Base-by-base conservation (phyloP, 2,329 filamentous ascomycete genomes). In the Calonectria pteridis region DNA sequence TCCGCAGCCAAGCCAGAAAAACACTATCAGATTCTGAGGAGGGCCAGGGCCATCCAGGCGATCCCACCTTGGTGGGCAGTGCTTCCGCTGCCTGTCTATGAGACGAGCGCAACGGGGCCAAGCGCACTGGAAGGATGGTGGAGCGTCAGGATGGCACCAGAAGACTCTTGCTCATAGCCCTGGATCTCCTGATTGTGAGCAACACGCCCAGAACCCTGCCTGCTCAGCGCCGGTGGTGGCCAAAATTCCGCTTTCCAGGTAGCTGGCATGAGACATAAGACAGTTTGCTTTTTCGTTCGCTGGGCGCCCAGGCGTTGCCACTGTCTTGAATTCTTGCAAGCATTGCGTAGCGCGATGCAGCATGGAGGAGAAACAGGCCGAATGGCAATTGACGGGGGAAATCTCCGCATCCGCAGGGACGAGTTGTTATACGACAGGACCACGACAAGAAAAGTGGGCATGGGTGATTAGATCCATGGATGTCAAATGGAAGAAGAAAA, bases 321-420 rank as follows among this genome's bases (percentile, higher is more conserved):
- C 29, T 46, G 49, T 62, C 14, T 69, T 40, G 35, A 16, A 37
- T 37, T 40, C 20, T 50, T 46, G 49, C n/a, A 35, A 43, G 43
- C 43, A 53, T 31, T 20, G 43, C 33, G 51, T n/a, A 35, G 40
- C 35, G 49, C 43, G n/a, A 33, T 58, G 59, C 71, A 26, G 40
- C 43, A 69, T 55, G 53, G 18, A 67, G 37, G 37, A 67, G 31
- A 69, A 73, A 69, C 58, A 69, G 65, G 65, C 66, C 71, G 65
- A 73, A 43, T 59, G 31, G 13, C 51, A 73, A 59, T 33, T 31
- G 59, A 69, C 66, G 35, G 66, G 31, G 51, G 33, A 55, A n/a
- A 63, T 49, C 49, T 67, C 70, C 58, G 49, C 58, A 69, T 35
- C 28, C 46, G 23, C 33, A 50, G 29, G 29, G 20, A 28, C 50